Percentiles rank a stretch among this genome's conserved stretches.
Conservation (phyloP, 208 protist genomes). For the Leishmania braziliensis region DNA sequence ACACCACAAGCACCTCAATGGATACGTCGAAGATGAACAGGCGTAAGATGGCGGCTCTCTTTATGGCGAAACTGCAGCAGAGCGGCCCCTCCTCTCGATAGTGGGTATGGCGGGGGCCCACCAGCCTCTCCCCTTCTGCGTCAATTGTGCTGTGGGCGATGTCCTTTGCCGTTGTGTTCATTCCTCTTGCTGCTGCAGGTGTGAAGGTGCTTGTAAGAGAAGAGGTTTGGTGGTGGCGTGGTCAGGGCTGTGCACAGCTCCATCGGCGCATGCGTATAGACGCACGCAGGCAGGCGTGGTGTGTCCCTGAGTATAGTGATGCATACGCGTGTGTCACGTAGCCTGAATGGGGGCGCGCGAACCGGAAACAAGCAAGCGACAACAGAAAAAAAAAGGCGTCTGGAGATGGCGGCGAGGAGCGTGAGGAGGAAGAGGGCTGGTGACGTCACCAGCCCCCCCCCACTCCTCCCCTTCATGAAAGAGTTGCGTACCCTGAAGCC, state of each 20-base stretch:
- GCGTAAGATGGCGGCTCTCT: slow-evolving; percentile 28
- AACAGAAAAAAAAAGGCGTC: too few relatives aligned
- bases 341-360: too few relatives aligned
- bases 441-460: too few relatives aligned
- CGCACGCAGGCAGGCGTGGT: too few relatives aligned
- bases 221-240: not conserved
- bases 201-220: not conserved
- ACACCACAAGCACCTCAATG: not conserved
- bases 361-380: too few relatives aligned
- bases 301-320: too few relatives aligned
- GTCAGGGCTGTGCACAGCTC: not conserved
- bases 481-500: not conserved
- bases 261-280: not conserved
- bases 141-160: not conserved
- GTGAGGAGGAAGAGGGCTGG: too few relatives aligned
- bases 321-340: not conserved
- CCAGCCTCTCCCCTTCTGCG: not conserved
- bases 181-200: not conserved
- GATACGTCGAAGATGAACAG: slow-evolving; percentile 3
- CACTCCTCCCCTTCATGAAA: not conserved
- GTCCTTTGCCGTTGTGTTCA: not conserved
- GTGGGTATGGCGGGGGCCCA: too few relatives aligned
- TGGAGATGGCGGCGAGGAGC: too few relatives aligned
- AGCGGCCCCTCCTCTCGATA: not conserved
- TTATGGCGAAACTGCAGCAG: slow-evolving; percentile 30